Evolutionary conservation across 1,139 yeast species (phyloP).

Genomic region (Geotrichum fermentans): DNA sequence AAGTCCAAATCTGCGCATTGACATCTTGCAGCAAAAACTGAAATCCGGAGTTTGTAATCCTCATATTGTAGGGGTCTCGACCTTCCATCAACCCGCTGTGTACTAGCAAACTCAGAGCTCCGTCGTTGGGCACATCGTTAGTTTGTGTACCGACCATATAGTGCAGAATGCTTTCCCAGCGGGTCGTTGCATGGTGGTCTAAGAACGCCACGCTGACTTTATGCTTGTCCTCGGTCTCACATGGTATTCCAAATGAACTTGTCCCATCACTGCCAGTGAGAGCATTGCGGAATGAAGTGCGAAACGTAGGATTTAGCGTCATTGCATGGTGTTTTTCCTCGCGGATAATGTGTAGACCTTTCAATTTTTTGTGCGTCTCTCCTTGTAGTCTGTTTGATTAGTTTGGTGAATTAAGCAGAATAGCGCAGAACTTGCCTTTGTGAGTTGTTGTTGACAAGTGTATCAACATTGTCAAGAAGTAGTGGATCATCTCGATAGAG

Average conservation of each 20-base stretch:
- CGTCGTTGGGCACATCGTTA: constrained; percentile 49
- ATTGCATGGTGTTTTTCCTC: constrained; percentile 55
- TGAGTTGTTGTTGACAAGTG: constrained; percentile 59
- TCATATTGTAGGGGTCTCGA: constrained; percentile 43
- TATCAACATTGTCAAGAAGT: constrained; percentile 60
- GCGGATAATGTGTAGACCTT: constrained; percentile 67
- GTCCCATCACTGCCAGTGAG: constrained; percentile 61
- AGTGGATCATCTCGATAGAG: constrained; percentile 75
- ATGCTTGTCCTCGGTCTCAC: constrained; percentile 48
- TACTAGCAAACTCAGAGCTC: constrained; percentile 39
- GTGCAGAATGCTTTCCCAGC: constrained; percentile 94
- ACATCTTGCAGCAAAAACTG: constrained; percentile 89
- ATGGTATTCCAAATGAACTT: constrained; percentile 53
- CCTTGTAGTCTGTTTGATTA: constrained; percentile 48
- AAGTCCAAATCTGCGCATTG: constrained; percentile 92
- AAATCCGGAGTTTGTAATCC: constrained; percentile 86
- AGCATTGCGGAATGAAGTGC: constrained; percentile 72
- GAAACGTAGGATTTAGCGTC: constrained; percentile 65
- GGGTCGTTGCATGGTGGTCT: constrained; percentile 74
- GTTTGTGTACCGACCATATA: constrained; percentile 88
- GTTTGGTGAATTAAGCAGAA: not conserved
- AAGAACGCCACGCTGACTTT: constrained; percentile 59
- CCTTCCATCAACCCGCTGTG: constrained; percentile 86
- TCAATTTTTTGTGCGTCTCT: constrained; percentile 75
- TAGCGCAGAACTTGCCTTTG: constrained; percentile 15